Evolutionary conservation across 2,329 filamentous ascomycete genomes (phyloP).

Genomic region (Knufia petricola): DNA sequence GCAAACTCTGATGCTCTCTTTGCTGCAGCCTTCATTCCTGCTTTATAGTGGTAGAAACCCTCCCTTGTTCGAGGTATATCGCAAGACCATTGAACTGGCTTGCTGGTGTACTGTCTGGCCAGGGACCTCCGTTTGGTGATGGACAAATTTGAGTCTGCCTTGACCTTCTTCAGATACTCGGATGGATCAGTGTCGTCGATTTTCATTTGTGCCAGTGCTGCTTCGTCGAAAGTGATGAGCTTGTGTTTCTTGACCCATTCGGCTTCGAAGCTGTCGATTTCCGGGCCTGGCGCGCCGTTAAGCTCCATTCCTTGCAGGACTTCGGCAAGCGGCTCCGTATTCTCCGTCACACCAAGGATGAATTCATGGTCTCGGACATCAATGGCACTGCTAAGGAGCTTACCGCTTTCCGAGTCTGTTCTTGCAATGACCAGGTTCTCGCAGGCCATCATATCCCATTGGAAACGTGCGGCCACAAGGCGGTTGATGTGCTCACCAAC

Average conservation of each 20-base stretch:
- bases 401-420: slow-evolving; percentile 90
- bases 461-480: slow-evolving; percentile 80
- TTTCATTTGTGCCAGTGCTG: slow-evolving; percentile 64
- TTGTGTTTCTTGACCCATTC: slow-evolving; percentile 79
- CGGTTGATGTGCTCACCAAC: slow-evolving; percentile 94
- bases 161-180: slow-evolving; percentile 56
- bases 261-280: slow-evolving; percentile 80
- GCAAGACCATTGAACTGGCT: slow-evolving; percentile 73
- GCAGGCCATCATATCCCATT: slow-evolving; percentile 96
- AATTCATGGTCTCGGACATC: slow-evolving; percentile 95
- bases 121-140: slow-evolving; percentile 67
- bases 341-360: slow-evolving; percentile 76
- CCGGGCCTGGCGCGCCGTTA: slow-evolving; percentile 61
- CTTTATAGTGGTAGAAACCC: slow-evolving; percentile 78
- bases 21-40: slow-evolving; percentile 64
- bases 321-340: slow-evolving; percentile 74
- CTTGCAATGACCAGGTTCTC: slow-evolving; percentile 93
- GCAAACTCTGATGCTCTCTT: slow-evolving; percentile 89
- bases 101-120: slow-evolving; percentile 56
- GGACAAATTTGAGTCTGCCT: slow-evolving; percentile 61
- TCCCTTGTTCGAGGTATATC: slow-evolving; percentile 88
- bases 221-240: slow-evolving; percentile 86
- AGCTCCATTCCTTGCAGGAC: slow-evolving; percentile 84
- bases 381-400: slow-evolving; percentile 78
- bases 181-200: slow-evolving; percentile 53